Evolutionary conservation across 768 basidiomycete genomes (phyloP).

Genomic region (Dendrothele bispora): DNA sequence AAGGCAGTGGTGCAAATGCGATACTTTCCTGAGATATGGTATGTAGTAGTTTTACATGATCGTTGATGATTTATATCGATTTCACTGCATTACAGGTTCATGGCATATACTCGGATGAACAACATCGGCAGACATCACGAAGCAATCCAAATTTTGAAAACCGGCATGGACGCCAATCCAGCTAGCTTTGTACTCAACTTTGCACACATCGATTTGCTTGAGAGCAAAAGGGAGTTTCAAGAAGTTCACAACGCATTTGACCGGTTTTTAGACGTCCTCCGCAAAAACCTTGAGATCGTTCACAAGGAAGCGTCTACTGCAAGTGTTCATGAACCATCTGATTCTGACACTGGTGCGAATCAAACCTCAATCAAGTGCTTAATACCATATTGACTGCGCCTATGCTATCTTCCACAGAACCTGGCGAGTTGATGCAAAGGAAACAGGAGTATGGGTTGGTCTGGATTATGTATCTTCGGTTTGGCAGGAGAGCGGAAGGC

Average conservation of each 20-base stretch:
- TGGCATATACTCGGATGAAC: conserved; percentile 84
- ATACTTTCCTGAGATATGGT: conserved; percentile 96
- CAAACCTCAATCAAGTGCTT: too few relatives aligned
- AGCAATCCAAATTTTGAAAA: conserved; percentile 71
- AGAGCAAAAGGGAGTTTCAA: conserved; percentile 55
- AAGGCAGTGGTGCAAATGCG: conserved; percentile 91
- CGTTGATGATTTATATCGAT: neutral
- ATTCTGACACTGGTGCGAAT: too few relatives aligned
- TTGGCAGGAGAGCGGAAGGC: conserved; percentile 86
- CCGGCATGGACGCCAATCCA: conserved; percentile 87
- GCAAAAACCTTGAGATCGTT: conserved; percentile 59
- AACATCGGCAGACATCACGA: conserved; percentile 78
- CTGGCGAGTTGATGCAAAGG: too few relatives aligned
- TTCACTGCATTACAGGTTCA: conserved; percentile 58
- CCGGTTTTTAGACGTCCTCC: conserved; percentile 66
- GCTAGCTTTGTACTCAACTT: conserved; percentile 86
- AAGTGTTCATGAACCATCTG: too few relatives aligned
- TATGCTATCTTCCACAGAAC: too few relatives aligned
- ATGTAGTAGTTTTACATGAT: conserved; percentile 18
- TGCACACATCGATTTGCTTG: conserved; percentile 78
- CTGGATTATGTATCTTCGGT: conserved; percentile 91
- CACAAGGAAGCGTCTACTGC: conserved; percentile 50
- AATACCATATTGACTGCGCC: too few relatives aligned
- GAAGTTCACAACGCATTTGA: conserved; percentile 75
- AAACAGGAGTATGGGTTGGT: conserved; percentile 74